Conservation (phyloP, 2,329 filamentous ascomycete genomes). For the Colletotrichum phormii region DNA sequence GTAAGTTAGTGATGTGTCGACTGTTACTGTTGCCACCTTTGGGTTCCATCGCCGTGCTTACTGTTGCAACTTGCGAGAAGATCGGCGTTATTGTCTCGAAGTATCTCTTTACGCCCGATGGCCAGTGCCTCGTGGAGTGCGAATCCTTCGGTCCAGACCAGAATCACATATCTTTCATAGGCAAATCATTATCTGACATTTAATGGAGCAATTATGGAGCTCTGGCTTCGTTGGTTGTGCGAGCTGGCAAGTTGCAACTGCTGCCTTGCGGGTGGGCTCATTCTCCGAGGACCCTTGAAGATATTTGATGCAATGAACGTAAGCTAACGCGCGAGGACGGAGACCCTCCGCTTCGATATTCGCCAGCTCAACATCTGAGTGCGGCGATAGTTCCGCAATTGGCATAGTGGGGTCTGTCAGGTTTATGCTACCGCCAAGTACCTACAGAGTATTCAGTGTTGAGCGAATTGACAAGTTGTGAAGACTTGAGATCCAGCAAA, state of each 20-base stretch:
- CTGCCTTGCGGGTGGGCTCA: neutral
- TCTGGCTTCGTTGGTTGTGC: neutral
- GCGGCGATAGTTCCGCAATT: conserved; percentile 29
- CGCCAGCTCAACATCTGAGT: neutral
- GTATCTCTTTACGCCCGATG: neutral
- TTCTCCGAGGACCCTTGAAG: neutral
- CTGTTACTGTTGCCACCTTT: neutral
- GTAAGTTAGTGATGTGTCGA: neutral
- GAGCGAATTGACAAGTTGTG: neutral
- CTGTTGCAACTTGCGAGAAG: neutral
- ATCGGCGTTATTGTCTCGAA: neutral
- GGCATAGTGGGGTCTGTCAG: neutral
- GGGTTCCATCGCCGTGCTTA: neutral
- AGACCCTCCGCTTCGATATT: neutral
- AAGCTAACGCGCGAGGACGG: neutral
- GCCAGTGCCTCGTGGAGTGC: neutral
- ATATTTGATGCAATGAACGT: neutral
- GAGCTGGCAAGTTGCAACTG: neutral
- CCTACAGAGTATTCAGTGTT: neutral
- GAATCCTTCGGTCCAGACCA: conserved; percentile 4
- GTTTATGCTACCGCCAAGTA: too few relatives aligned
- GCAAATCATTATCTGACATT: conserved; percentile 13
- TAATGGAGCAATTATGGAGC: conserved; percentile 23
- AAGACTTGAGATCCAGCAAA: neutral
- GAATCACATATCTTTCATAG: neutral